Evolutionary conservation across 441 rosid species (phyloP).

Genomic region (Lepidium campestre): DNA sequence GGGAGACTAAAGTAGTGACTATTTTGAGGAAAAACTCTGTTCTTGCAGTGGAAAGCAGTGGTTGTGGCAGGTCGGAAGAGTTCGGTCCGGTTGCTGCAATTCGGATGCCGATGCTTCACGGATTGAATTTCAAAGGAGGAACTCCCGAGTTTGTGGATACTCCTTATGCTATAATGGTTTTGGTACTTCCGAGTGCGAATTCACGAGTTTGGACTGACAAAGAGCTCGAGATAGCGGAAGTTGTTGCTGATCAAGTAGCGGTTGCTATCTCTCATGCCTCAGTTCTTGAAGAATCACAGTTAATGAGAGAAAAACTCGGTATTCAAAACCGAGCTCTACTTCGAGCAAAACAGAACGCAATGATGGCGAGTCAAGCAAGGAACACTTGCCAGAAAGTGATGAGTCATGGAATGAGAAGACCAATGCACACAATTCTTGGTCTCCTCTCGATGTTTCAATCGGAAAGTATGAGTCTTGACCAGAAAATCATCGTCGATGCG

Average conservation of each 20-base stretch:
- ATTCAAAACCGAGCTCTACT: slow-evolving; percentile 57
- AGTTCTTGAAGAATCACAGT: slow-evolving; percentile 68
- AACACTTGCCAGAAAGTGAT: slow-evolving; percentile 72
- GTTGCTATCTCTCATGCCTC: slow-evolving; percentile 77
- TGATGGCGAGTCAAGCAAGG: slow-evolving; percentile 79
- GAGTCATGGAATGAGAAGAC: slow-evolving; percentile 78
- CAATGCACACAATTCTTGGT: slow-evolving; percentile 70
- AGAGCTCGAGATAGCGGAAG: slow-evolving; percentile 64
- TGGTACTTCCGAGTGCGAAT: slow-evolving; percentile 47
- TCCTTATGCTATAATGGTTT: slow-evolving; percentile 56
- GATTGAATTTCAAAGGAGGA: slow-evolving; percentile 68
- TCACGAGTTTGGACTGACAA: slow-evolving; percentile 48
- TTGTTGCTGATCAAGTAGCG: slow-evolving; percentile 81
- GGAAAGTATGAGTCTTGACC: slow-evolving; percentile 41
- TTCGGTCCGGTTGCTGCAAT: slow-evolving; percentile 63
- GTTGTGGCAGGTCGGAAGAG: slow-evolving; percentile 35
- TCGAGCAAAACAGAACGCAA: slow-evolving; percentile 55
- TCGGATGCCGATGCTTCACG: slow-evolving; percentile 66
- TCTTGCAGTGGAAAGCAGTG: slow-evolving; percentile 51
- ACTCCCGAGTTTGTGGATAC: slow-evolving; percentile 58
- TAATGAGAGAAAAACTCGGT: slow-evolving; percentile 57
- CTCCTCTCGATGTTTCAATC: slow-evolving; percentile 58
- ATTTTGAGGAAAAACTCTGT: slow-evolving; percentile 43
- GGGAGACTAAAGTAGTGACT: slow-evolving; percentile 44
- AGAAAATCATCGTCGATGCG: slow-evolving; percentile 49